Conservation (phyloP, 768 basidiomycete species). For the Heimioporus sp. region DNA sequence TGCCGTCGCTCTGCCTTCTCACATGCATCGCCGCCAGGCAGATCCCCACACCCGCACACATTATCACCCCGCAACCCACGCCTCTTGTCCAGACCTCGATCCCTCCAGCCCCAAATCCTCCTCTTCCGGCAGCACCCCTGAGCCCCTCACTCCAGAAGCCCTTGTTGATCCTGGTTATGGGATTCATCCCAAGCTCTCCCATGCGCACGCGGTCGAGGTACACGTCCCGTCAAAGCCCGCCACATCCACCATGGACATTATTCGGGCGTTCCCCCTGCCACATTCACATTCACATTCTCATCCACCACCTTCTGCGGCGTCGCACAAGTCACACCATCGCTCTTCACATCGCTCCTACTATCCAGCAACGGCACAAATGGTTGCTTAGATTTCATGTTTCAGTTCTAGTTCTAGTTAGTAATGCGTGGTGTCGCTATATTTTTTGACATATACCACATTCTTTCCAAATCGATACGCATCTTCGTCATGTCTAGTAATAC, state of each 20-base stretch:
- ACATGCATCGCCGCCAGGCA: constrained; percentile 27
- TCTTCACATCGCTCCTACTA: constrained; percentile 24
- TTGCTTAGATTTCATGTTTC: constrained; percentile 15
- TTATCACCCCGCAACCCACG: constrained; percentile 19
- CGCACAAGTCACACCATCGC: constrained; percentile 25
- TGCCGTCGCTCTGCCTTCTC: constrained; percentile 23
- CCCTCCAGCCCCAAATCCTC: constrained; percentile 41
- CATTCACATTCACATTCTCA: constrained; percentile 23
- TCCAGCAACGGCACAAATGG: constrained; percentile 19
- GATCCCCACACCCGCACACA: constrained; percentile 18
- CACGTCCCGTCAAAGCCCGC: constrained; percentile 21
- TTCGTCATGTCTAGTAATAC: not conserved
- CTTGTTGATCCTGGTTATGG: constrained; percentile 19
- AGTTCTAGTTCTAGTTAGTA: not conserved
- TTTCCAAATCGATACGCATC: not conserved
- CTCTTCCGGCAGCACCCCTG: constrained; percentile 34
- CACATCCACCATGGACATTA: constrained; percentile 40
- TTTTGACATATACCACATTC: constrained; percentile 31
- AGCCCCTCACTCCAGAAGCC: constrained; percentile 31
- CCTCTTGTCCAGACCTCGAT: constrained; percentile 41
- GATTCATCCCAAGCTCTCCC: constrained; percentile 25
- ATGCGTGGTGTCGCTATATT: constrained; percentile 34
- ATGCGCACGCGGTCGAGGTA: constrained; percentile 24
- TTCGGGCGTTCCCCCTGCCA: constrained; percentile 50
- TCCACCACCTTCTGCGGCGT: constrained; percentile 16